These are phyloP conservation scores for Pleurotus tuber-regium DNA, from an alignment of 768 basidiomycete species.

Conservation along the genomic window DNA sequence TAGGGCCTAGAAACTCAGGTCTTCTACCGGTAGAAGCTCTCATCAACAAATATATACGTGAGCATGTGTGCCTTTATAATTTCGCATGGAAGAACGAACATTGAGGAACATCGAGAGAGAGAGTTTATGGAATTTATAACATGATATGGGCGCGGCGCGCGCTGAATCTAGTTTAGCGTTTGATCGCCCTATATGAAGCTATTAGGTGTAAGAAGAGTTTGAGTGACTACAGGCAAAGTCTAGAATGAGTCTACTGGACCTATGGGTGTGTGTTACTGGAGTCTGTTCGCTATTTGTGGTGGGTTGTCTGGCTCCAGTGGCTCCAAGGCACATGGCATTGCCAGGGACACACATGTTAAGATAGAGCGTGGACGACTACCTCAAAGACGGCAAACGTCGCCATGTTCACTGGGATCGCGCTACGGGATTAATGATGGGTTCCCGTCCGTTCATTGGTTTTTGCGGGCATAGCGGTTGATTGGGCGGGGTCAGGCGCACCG, in stretches of 20 bases:
- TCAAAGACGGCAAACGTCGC: conserved; percentile 79
- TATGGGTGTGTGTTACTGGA: not conserved
- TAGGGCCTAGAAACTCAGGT: too few species aligned
- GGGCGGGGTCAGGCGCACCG: not conserved
- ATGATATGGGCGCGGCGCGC: too few species aligned
- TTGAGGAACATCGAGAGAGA: too few species aligned
- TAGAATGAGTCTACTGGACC: not conserved
- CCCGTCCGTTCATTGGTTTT: not conserved
- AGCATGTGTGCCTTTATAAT: too few species aligned
- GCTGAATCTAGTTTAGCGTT: too few species aligned
- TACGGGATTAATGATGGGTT: conserved; percentile 23
- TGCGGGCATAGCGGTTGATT: not conserved
- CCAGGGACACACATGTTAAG: not conserved
- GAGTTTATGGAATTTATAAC: too few species aligned
- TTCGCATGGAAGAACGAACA: too few species aligned
- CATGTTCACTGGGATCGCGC: conserved; percentile 86
- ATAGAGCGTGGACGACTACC: conserved; percentile 42
- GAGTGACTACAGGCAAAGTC: not conserved
- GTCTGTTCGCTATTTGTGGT: not conserved
- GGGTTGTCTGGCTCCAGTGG: not conserved
- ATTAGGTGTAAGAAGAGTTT: not conserved
- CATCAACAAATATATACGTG: too few species aligned
- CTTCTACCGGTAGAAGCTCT: too few species aligned
- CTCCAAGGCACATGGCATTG: conserved; percentile 2
- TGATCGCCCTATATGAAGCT: too few species aligned